Base-by-base conservation (phyloP, 1,139 yeast species). In the Kazachstania sp. region DNA sequence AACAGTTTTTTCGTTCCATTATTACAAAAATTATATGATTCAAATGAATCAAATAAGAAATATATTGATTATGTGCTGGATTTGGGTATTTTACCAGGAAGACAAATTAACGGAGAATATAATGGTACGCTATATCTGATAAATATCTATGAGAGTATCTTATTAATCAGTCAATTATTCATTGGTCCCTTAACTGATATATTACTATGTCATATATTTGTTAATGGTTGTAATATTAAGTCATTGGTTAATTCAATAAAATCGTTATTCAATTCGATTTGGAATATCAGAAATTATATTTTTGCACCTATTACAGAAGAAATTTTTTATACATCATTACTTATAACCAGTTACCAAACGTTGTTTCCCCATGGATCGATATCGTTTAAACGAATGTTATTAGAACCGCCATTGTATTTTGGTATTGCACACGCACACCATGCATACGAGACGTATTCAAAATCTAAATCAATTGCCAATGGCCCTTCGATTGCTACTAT, bases 391-490 rank as follows among this genome's bases (percentile, higher is more conserved):
- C 49, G 61, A n/a, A 59, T 72, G 32, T 60, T 78, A 2, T 59
- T 65, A 44, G 64, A 66, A 28, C 74, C 90, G 1, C 95, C 97
- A 0, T 59, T 82, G 19, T 74, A 81, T 53, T 92, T 92, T 69
- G 95, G 96, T 1, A 60, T 86, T n/a, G 97, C 97, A 0, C 99
- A 92, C 65, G 50, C 85, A 18, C 96, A 92, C 62, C 97, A 92
- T 64, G 95, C 81, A 1, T 74, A 73, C 54, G 86, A 81, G 50
- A 58, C 78, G 46, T 71, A 70, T 51, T 57, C 63, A 8, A 64
- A 54, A 29, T 69, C 61, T 5, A 61, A 49, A 23, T 23, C 8
- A 23, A 3, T 23, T 23, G 5, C 9, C 8, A 23, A 23, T 23
- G 28, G 28, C 48, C 52, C 51, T 29, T 43, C 70, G 0, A 5